Evolutionary conservation across 371 early-diverging fungal genomes (phyloP).

Genomic region (Vairimorpha ceranae): DNA sequence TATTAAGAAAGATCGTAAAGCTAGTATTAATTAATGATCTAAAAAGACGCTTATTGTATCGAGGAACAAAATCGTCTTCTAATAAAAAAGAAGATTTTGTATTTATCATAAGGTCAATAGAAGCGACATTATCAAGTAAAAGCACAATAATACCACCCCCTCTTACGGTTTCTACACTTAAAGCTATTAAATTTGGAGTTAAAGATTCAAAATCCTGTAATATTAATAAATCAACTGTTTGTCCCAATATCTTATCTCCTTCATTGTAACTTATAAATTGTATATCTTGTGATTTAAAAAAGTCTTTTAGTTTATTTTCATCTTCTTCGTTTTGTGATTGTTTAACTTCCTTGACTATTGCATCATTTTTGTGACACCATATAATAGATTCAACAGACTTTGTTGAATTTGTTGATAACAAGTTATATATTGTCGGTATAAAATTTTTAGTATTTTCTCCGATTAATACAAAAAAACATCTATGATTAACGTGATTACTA

Average conservation of each 20-base stretch:
- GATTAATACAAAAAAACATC: constrained; percentile 50
- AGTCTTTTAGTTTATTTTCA: constrained; percentile 38
- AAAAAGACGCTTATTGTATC: constrained; percentile 92
- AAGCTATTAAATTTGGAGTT: constrained; percentile 88
- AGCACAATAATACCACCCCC: constrained; percentile 93
- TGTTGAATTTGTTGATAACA: constrained; percentile 29
- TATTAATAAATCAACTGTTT: constrained; percentile 93
- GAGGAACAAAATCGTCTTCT: constrained; percentile 73
- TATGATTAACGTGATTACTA: constrained; percentile 34
- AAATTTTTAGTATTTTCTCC: constrained; percentile 42
- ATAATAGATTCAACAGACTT: constrained; percentile 31
- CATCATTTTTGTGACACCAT: constrained; percentile 56
- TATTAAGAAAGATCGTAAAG: constrained; percentile 84
- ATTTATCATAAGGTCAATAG: constrained; percentile 70
- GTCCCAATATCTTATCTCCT: constrained; percentile 89
- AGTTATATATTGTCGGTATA: constrained; percentile 40
- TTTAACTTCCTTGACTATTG: constrained; percentile 30
- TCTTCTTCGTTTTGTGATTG: constrained; percentile 7
- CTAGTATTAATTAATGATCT: constrained; percentile 78
- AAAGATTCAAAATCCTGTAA: constrained; percentile 95
- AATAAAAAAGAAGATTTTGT: constrained; percentile 73
- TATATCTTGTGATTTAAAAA: constrained; percentile 48
- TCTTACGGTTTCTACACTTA: constrained; percentile 93
- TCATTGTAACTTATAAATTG: constrained; percentile 76
- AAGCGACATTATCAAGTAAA: constrained; percentile 41